These are phyloP conservation scores for Elsinoe australis DNA, from an alignment of 2,329 filamentous ascomycete genomes.

Conservation along the genomic window DNA sequence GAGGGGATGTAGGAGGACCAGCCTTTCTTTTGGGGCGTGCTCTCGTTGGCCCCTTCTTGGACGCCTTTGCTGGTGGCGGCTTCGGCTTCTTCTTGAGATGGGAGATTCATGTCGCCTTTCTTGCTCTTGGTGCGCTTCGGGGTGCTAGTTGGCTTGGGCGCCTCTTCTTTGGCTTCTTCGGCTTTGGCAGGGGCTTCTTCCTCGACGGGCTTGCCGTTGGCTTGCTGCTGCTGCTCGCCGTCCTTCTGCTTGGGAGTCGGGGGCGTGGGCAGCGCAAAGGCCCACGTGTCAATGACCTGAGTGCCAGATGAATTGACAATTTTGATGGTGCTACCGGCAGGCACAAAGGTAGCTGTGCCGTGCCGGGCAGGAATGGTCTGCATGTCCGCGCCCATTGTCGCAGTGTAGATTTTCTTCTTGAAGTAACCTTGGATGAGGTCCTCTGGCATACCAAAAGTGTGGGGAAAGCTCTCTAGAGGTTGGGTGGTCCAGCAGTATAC, in stretches of 20 bases:
- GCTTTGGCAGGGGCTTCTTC: constrained; percentile 21
- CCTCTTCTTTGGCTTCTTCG: constrained; percentile 18
- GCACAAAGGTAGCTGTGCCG: constrained; percentile 45
- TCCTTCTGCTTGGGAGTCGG: constrained; percentile 35
- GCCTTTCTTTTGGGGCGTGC: constrained; percentile 13
- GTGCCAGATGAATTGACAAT: constrained; percentile 46
- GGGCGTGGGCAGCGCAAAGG: constrained; percentile 41
- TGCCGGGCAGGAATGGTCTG: constrained; percentile 44
- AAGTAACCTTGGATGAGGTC: constrained; percentile 12
- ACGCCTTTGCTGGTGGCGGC: constrained; percentile 23
- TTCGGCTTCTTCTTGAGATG: constrained; percentile 32
- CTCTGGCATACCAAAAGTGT: constrained; percentile 4
- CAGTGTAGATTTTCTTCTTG: constrained; percentile 11
- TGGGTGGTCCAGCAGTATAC: background rate
- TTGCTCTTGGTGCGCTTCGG: constrained; percentile 24
- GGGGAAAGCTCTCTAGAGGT: background rate
- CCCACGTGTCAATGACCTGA: constrained; percentile 45
- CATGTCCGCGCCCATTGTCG: constrained; percentile 14
- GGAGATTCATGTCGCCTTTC: constrained; percentile 26
- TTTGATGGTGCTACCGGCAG: constrained; percentile 42
- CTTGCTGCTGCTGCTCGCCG: constrained; percentile 25
- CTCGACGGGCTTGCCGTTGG: constrained; percentile 24
- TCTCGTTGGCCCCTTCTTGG: constrained; percentile 19
- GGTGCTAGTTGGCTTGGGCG: constrained; percentile 20
- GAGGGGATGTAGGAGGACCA: constrained; percentile 21